These are phyloP conservation scores for Trametes versicolor DNA, from an alignment of 1,284 basidiomycete genomes.

Conservation along the genomic window DNA sequence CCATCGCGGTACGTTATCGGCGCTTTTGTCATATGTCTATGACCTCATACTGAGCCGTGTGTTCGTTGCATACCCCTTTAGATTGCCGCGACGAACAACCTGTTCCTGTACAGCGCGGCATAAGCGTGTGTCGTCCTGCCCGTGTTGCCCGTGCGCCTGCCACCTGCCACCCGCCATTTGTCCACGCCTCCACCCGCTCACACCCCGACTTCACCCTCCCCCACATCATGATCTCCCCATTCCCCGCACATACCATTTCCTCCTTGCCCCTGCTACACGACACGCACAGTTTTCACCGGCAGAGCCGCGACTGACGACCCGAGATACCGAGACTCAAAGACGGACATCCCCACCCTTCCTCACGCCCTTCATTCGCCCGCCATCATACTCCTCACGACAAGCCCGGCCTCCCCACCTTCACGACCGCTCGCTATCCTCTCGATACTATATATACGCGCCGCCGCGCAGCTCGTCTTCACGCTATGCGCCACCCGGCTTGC, in stretches of 20 bases:
- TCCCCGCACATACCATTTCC: slow-evolving; percentile 26
- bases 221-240: background rate
- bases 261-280: slow-evolving; percentile 25
- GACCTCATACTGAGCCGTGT: slow-evolving; percentile 17
- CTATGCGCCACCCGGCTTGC: slow-evolving; percentile 27
- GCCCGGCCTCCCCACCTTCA: slow-evolving; percentile 18
- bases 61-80: slow-evolving; percentile 42
- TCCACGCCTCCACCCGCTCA: slow-evolving; percentile 5
- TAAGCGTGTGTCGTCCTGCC: slow-evolving; percentile 48
- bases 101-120: slow-evolving; percentile 89
- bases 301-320: slow-evolving; percentile 36
- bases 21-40: background rate
- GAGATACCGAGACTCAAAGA: slow-evolving; percentile 36
- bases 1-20: slow-evolving; percentile 83
- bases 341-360: slow-evolving; percentile 25
- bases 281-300: slow-evolving; percentile 27
- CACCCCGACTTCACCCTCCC: slow-evolving; percentile 6
- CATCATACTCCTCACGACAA: slow-evolving; percentile 12
- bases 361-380: slow-evolving; percentile 1
- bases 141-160: slow-evolving; percentile 17
- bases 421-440: slow-evolving; percentile 12
- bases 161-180: slow-evolving; percentile 15
- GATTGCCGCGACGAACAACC: slow-evolving; percentile 96
- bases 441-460: slow-evolving; percentile 32
- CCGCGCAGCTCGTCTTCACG: slow-evolving; percentile 23